A percentile compares a stretch with the other conserved stretches of the same genome.
Conservation (phyloP, 352 stramenopile genomes). For the Pythium oligandrum region DNA sequence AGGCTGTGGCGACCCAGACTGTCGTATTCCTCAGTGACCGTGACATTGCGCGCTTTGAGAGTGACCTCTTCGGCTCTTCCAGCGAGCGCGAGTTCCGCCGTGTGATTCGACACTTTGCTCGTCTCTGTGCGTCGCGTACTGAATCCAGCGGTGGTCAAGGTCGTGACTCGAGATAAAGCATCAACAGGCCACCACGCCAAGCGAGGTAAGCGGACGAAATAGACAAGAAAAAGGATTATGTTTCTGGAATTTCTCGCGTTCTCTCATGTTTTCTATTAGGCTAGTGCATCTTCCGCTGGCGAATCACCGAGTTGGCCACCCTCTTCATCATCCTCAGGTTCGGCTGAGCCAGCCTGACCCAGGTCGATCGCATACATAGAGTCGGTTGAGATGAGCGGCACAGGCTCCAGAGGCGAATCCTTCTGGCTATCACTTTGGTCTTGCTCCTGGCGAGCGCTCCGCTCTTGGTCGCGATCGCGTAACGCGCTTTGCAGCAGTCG, state of each 20-base stretch:
- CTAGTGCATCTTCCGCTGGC: slow-evolving; percentile 1
- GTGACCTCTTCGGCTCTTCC: slow-evolving; percentile 49
- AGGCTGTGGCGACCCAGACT: slow-evolving; percentile 32
- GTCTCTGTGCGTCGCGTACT: slow-evolving; percentile 76
- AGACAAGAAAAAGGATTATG: not conserved
- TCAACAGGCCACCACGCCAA: no score
- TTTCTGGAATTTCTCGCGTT: no score
- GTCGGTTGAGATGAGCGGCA: slow-evolving; percentile 37
- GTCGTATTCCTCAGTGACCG: slow-evolving; percentile 56
- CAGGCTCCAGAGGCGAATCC: slow-evolving; percentile 5
- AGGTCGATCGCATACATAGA: slow-evolving; percentile 57
- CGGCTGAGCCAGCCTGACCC: not conserved
- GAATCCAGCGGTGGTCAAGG: slow-evolving; percentile 12
- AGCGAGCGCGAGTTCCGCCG: slow-evolving; percentile 75
- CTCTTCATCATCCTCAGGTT: no score
- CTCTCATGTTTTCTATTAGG: no score
- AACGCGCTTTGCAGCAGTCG: slow-evolving; percentile 27
- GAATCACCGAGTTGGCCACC: not conserved
- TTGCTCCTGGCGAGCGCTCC: not conserved
- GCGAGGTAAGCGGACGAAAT: no score
- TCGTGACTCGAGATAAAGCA: no score
- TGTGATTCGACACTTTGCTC: slow-evolving; percentile 72
- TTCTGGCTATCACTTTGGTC: not conserved
- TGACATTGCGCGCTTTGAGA: slow-evolving; percentile 61
- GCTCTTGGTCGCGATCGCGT: slow-evolving; percentile 4